Conservation (phyloP, 257 asterid genomes). For the Solanum rostratum region DNA sequence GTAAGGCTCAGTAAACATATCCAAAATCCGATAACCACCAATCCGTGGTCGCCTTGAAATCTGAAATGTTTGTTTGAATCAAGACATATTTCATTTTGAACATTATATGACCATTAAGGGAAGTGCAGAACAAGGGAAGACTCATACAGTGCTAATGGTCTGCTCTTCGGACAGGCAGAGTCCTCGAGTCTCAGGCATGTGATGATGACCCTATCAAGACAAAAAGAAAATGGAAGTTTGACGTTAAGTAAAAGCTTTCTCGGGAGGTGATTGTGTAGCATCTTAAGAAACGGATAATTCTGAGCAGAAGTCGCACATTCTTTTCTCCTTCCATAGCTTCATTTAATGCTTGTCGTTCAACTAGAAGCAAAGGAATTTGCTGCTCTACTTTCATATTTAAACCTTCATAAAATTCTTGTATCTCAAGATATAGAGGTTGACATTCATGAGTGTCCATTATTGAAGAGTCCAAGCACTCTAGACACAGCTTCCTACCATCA, state of each 20-base stretch:
- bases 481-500: conserved; percentile 85
- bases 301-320: conserved; percentile 32
- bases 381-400: conserved; percentile 94
- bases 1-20: conserved; percentile 95
- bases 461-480: conserved; percentile 96
- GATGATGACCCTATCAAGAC: conserved; percentile 71
- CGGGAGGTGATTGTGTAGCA: neutral
- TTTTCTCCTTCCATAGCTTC: conserved; percentile 99
- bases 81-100: neutral
- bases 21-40: conserved; percentile 74
- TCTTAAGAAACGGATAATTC: neutral
- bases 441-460: conserved; percentile 97
- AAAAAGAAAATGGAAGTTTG: neutral
- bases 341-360: conserved; percentile 90
- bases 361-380: conserved; percentile 89
- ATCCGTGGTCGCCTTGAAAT: conserved; percentile 71
- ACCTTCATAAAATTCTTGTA: conserved; percentile 92
- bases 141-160: conserved; percentile 70
- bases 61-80: conserved; percentile 23
- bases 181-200: conserved; percentile 87
- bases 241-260: neutral
- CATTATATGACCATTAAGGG: neutral
- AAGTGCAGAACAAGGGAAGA: neutral
- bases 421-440: conserved; percentile 90
- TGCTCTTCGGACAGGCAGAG: conserved; percentile 95